Percentiles rank a stretch among this genome's conserved stretches.
Evolutionary conservation across 2,329 filamentous ascomycete species (phyloP).

Genomic region (Colletotrichum ledebouriae): DNA sequence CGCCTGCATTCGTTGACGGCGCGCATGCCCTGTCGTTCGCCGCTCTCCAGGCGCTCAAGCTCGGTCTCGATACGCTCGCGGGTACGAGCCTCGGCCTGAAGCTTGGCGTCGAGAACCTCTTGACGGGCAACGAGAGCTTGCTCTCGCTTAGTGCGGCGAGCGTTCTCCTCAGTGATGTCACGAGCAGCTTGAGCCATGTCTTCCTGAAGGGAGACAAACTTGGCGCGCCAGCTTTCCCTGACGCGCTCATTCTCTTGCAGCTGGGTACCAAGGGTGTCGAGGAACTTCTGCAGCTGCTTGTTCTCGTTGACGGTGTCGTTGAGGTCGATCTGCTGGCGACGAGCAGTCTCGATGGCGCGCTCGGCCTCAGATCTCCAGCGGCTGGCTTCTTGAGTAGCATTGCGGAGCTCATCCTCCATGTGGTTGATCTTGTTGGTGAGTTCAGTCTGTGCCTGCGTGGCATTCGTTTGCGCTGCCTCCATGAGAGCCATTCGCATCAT

Average conservation of each 20-base stretch:
- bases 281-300: slow-evolving; percentile 79
- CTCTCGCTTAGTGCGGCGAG: slow-evolving; percentile 82
- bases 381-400: slow-evolving; percentile 68
- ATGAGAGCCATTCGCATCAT: slow-evolving; percentile 75
- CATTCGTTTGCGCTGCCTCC: slow-evolving; percentile 74
- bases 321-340: slow-evolving; percentile 64
- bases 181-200: slow-evolving; percentile 86
- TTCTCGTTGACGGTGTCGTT: slow-evolving; percentile 69
- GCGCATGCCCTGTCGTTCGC: slow-evolving; percentile 75
- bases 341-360: slow-evolving; percentile 65
- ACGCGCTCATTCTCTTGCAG: slow-evolving; percentile 88
- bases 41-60: slow-evolving; percentile 73
- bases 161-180: slow-evolving; percentile 86
- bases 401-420: slow-evolving; percentile 68
- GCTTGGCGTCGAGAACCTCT: slow-evolving; percentile 81
- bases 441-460: slow-evolving; percentile 67
- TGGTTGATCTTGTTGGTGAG: slow-evolving; percentile 67
- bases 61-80: slow-evolving; percentile 76
- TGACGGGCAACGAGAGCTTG: slow-evolving; percentile 83
- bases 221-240: slow-evolving; percentile 85
- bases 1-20: slow-evolving; percentile 74
- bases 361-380: slow-evolving; percentile 75
- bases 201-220: slow-evolving; percentile 87
- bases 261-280: slow-evolving; percentile 81
- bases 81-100: slow-evolving; percentile 80